These are phyloP conservation scores for Amanita phalloides DNA, from an alignment of 768 basidiomycete species.

Conservation along the genomic window DNA sequence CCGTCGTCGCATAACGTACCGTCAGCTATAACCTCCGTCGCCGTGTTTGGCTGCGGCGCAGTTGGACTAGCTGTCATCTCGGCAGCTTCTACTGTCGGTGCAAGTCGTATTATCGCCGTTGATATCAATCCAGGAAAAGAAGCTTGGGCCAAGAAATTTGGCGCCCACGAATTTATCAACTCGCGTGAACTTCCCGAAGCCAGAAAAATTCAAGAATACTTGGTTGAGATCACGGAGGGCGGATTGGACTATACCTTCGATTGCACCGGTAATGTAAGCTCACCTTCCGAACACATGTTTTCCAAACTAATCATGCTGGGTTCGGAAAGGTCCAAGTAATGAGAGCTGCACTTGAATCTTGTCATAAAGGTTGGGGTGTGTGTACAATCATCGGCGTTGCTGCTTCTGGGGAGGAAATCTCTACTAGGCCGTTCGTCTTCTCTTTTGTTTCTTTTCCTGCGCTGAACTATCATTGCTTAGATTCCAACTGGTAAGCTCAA, in stretches of 20 bases:
- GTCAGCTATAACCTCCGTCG: slow-evolving; percentile 75
- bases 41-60: slow-evolving; percentile 93
- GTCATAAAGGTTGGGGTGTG: slow-evolving; percentile 99
- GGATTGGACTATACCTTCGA: slow-evolving; percentile 97
- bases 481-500: slow-evolving; percentile 39
- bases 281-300: not conserved
- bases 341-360: slow-evolving; percentile 94
- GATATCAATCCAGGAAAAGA: slow-evolving; percentile 86
- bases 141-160: slow-evolving; percentile 84
- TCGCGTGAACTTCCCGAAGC: slow-evolving; percentile 64
- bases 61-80: slow-evolving; percentile 92
- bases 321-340: slow-evolving; percentile 69
- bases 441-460: slow-evolving; percentile 1
- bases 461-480: slow-evolving; percentile 14
- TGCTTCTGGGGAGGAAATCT: slow-evolving; percentile 91
- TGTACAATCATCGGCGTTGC: slow-evolving; percentile 95
- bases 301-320: not conserved
- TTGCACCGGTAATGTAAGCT: slow-evolving; percentile 74
- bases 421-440: slow-evolving; percentile 66
- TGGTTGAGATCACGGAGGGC: slow-evolving; percentile 91
- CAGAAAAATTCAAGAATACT: slow-evolving; percentile 78
- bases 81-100: slow-evolving; percentile 67
- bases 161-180: slow-evolving; percentile 92
- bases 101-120: slow-evolving; percentile 83
- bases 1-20: not conserved